Evolutionary conservation across 305 asterid genomes (phyloP), one percentile per base, ranked within the genome.

Genomic region (Fraxinus sp.): DNA sequence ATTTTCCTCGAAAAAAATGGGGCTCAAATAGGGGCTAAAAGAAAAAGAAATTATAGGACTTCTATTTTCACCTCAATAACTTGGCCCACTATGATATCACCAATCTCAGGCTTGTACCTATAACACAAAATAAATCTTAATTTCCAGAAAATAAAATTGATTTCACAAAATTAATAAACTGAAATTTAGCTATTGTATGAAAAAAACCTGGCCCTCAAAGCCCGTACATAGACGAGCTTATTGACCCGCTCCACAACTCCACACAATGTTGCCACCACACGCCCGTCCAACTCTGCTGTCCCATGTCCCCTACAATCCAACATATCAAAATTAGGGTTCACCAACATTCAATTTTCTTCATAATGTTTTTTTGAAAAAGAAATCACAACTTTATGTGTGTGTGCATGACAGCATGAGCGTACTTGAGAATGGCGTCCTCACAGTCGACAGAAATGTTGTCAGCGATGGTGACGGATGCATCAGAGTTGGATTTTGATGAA

Each of bases 241-340:
- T 94, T 93, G 24, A 95, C 94, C 6, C 99, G 97, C 89, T 95
- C 99, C 83, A 94, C 97, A 74, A 95, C 98, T 66, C 99, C 99
- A 77, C 98, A 95, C 0, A 92, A 84, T 30, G 95, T 92, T 46
- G 97, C 98, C 82, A 90, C 93, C 82, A 95, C 84, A 33, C 89
- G 89, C 6, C 93, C 97, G 5, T 90, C 92, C 87, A 90, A 82
- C 86, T 94, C 97, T 84, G 89, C 81, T 37, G 98, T 95, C 72
- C 99, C 99, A 52, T 95, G 99, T 68, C 99, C 99, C 94, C 99
- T 95, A 83, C 84, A 83, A 84, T 46, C 52, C 79, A 81, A 79
- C 71, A 80, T 84, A 82, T 39, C 55, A 66, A 73, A 82, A 66
- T 39, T 62, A 36, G 78, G 41, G 24, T 33, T 18, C 49, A 82